phyloP scores from a whole-genome alignment of 1,284 basidiomycete species.

The Chalciporus sp. region DNA sequence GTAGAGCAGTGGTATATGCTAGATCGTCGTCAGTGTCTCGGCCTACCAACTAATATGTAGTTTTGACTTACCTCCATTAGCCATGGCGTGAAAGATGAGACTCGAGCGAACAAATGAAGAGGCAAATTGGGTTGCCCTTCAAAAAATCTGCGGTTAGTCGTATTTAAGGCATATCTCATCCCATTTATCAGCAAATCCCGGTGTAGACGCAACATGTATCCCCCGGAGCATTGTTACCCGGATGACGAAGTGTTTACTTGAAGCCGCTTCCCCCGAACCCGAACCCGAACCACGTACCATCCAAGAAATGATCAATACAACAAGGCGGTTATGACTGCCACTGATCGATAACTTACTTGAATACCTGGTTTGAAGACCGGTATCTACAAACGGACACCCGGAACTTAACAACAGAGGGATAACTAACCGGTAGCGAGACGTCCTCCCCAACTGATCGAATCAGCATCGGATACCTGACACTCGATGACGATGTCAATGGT shows the following conservation, averaged over 20 bases:
- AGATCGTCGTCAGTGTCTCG: constrained; percentile 14
- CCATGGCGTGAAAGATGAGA: constrained; percentile 16
- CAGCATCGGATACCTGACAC: constrained; percentile 7
- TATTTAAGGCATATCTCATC: constrained; percentile 27
- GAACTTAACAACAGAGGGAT: not conserved
- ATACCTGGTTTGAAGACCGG: constrained; percentile 31
- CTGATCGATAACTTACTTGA: constrained; percentile 18
- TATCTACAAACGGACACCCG: constrained; percentile 8
- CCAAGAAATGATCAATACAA: not conserved
- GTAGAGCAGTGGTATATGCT: constrained; percentile 48
- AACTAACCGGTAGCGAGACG: not conserved
- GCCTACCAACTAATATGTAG: not conserved
- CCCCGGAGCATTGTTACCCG: constrained; percentile 4
- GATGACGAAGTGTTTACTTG: constrained; percentile 2
- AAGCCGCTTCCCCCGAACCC: not conserved
- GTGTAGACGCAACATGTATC: not conserved
- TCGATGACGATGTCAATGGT: not conserved
- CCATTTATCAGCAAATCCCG: constrained; percentile 10
- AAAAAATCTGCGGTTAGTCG: not conserved
- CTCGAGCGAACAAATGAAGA: not conserved
- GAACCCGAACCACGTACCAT: not conserved
- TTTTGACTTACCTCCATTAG: constrained; percentile 22
- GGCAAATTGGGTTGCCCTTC: constrained; percentile 1
- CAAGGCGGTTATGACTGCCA: not conserved
- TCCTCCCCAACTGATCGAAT: not conserved